Evolutionary conservation across 768 basidiomycete genomes (phyloP), one percentile per base, ranked within the genome.

Genomic region (Termitomyces sp.): DNA sequence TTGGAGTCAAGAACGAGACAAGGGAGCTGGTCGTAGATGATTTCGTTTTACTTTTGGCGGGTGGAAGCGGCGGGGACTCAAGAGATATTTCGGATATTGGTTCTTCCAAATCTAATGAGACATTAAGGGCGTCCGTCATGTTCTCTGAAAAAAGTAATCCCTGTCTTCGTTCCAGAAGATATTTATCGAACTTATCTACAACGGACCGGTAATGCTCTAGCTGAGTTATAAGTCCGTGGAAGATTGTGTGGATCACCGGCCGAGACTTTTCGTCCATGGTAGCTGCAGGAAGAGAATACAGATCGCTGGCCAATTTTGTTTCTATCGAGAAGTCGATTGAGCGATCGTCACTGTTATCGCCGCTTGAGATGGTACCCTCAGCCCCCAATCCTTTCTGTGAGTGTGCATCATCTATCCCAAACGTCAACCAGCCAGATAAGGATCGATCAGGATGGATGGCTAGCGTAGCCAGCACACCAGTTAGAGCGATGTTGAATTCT

Each of bases 121-220:
- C 74, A 46, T 80, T 88, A 57, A 98, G 76, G 3, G 95, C 95
- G 65, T 98, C 96, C 7, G 86, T 90, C 36, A 97, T 74, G 67
- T 94, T 94, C 72, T 97, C 94, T 3, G 89, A 88, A 70, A 96
- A 97, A 18, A 96, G 72, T 9, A 98, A 77, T 2, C 94, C 95
- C 66, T 88, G 89, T 18, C 96, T 82, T 36, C 96, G 82, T 71
- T 98, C 92, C 2, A 84, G 70, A 3, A 98, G 81, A 65, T 84
- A 91, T 66, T 81, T 82, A 74, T 98, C 94, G 66, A 98, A 97
- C 47, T 87, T 75, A 22, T 87, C 80, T 30, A 96, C 85, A 20
- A 79, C 68, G 41, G 80, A 76, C 7, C 93, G 86, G 72, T 94
- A 94, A 46, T 81, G 78, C 64, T 93, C 89, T 9, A 98, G 79